Percentiles rank a stretch among this genome's conserved stretches.
phyloP scores from a whole-genome alignment of 805 yeast genomes.

The Zygosaccharomyces siamensis region DNA sequence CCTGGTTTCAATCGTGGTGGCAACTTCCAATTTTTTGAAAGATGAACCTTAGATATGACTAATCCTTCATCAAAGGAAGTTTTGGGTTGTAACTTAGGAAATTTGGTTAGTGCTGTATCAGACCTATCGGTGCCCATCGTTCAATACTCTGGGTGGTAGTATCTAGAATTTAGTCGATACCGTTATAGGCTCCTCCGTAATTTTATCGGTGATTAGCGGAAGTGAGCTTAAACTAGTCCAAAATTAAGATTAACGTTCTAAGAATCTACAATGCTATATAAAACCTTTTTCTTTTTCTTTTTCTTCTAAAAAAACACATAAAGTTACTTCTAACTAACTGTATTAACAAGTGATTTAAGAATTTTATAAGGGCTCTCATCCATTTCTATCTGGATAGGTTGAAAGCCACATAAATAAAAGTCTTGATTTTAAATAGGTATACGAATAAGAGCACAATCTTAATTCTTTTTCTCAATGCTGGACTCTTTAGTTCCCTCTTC shows the following conservation, averaged over 20 bases:
- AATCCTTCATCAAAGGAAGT: slow-evolving; percentile 8
- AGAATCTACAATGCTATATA: no score
- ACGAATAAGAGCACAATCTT: slow-evolving; percentile 1
- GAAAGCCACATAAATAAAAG: background rate
- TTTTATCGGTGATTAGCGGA: background rate
- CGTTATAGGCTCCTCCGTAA: background rate
- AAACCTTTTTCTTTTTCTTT: no score
- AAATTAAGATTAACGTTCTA: background rate
- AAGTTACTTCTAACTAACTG: background rate
- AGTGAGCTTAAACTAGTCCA: no score
- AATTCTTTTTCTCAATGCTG: slow-evolving; percentile 18
- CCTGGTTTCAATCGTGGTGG: slow-evolving; percentile 80
- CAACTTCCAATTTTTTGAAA: slow-evolving; percentile 67
- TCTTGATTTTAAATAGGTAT: slow-evolving; percentile 5
- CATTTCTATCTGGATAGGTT: background rate
- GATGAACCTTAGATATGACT: slow-evolving; percentile 16
- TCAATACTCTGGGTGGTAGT: no score
- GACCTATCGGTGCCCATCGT: background rate
- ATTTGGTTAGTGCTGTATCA: slow-evolving; percentile 6
- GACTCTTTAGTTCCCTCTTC: slow-evolving; percentile 21
- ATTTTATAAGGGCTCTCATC: background rate
- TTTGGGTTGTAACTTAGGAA: slow-evolving; percentile 15
- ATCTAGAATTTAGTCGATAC: no score
- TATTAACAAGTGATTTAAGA: slow-evolving; percentile 1
- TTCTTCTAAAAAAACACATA: background rate